Evolutionary conservation across 768 basidiomycete species (phyloP), one percentile per base, ranked within the genome.

Genomic region (Agrocybe pediades): DNA sequence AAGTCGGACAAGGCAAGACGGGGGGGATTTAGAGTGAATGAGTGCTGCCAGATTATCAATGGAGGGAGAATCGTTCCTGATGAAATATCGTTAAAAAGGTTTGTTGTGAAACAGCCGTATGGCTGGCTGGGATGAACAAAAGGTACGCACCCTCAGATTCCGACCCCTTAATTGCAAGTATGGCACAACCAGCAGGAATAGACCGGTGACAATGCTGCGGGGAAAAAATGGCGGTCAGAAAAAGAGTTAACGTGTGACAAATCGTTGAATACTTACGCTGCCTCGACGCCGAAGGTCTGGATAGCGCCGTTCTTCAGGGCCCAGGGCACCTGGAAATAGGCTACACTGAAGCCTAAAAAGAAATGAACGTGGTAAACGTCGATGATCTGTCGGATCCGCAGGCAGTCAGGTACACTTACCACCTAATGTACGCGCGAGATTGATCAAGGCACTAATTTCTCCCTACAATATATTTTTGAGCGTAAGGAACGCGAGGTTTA

Each of bases 311-410:
- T 63, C 59, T 79, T 82, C 26, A 68, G 63, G 6, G 85, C 84
- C 86, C 86, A 86, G 3, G 81, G 82, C 1, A 86, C 77, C 62
- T 87, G 86, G 68, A 82, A 87, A 66, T 83, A 86, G 0, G 86
- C 83, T 19, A 87, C 84, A 43, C 77, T 77, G 62, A 87, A 87
- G 4, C 84, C 77, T 75, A 21, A 6, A 36, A 23, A 41, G 9
- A 16, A 16, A 45, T 33, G 11, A 36, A 36, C 3, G 33, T 13
- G 33, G 13, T 36, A 36, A 36, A 4, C 33, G 21, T 13, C 41
- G 25, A 16, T 36, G n/a, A 9, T n/a, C 20, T 49, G 20, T 47
- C n/a, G 16, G n/a, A 17, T 6, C 13, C 13, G 41, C 21, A 17
- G 45, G 7, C 15, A 25, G 24, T 20, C 19, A 27, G 25, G 25